These are phyloP conservation scores for Aspergillus alliaceus DNA, from an alignment of 2,329 filamentous ascomycete species.

Conservation along the genomic window DNA sequence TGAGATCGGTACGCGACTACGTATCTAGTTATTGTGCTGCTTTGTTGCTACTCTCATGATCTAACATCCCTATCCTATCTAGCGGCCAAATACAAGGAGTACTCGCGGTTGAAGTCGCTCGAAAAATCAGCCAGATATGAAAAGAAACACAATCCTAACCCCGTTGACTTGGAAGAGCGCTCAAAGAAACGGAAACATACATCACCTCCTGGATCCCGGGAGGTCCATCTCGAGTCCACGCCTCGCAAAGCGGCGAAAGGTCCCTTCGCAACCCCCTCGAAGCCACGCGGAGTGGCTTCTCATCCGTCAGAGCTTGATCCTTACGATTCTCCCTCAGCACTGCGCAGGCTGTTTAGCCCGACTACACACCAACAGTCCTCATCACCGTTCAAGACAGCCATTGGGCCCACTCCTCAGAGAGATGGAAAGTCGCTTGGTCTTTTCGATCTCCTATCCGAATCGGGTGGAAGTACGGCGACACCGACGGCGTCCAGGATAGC, in stretches of 20 bases:
- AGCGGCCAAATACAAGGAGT: constrained; percentile 52
- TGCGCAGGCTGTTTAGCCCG: constrained; percentile 40
- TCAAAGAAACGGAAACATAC: constrained; percentile 35
- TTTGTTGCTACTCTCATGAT: not conserved
- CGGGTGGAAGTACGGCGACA: constrained; percentile 36
- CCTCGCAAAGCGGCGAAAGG: constrained; percentile 37
- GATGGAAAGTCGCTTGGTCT: constrained; percentile 50
- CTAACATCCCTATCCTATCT: not conserved
- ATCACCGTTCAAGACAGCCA: constrained; percentile 39
- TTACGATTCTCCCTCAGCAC: constrained; percentile 44
- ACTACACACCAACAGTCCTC: constrained; percentile 29
- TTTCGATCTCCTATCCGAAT: constrained; percentile 48
- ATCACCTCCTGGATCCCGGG: constrained; percentile 28
- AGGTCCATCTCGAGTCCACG: constrained; percentile 23
- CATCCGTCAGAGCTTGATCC: constrained; percentile 45
- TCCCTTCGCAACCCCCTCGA: constrained; percentile 34
- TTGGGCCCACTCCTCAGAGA: constrained; percentile 51
- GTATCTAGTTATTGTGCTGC: no score
- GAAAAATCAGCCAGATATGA: constrained; percentile 24
- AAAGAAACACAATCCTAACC: constrained; percentile 16
- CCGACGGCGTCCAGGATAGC: constrained; percentile 31
- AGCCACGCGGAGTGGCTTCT: constrained; percentile 18
- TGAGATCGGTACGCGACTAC: constrained; percentile 40
- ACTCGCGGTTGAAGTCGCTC: constrained; percentile 42
- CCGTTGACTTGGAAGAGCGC: constrained; percentile 18